Percentiles rank a stretch among this genome's conserved stretches.
phyloP scores from a whole-genome alignment of 139 green algal species.

The Coccomyxa sp. region DNA sequence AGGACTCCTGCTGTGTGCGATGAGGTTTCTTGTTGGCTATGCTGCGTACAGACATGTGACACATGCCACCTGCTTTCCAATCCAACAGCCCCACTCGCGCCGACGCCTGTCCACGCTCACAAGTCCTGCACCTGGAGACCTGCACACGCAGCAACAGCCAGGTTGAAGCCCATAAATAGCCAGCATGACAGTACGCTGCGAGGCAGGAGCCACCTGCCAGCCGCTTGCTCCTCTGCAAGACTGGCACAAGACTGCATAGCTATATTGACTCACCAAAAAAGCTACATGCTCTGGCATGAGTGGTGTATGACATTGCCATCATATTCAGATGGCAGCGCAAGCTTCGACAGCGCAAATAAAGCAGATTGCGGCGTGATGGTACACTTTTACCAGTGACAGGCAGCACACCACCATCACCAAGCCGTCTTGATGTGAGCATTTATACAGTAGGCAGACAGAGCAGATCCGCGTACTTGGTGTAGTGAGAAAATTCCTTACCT shows the following conservation, averaged over 20 bases:
- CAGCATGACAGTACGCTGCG: not conserved
- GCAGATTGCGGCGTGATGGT: not conserved
- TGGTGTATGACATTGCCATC: not conserved
- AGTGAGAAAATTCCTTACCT: slow-evolving; percentile 39
- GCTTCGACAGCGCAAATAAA: not conserved
- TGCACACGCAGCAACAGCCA: slow-evolving; percentile 14
- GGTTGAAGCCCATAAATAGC: not conserved
- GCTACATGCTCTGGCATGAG: not conserved
- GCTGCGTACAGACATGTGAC: too few relatives aligned
- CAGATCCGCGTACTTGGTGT: not conserved
- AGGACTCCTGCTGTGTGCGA: too few relatives aligned
- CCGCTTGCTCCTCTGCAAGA: too few relatives aligned
- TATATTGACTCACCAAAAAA: not conserved
- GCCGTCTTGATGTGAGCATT: not conserved
- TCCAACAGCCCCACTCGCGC: not conserved
- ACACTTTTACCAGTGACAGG: not conserved
- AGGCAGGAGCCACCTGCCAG: not conserved
- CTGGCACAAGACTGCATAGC: not conserved
- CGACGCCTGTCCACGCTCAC: too few relatives aligned
- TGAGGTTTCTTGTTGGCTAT: too few relatives aligned
- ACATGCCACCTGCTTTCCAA: too few relatives aligned
- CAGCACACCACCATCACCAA: not conserved
- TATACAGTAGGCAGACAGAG: not conserved
- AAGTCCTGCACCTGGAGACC: slow-evolving; percentile 57
- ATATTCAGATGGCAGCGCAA: not conserved